Evolutionary conservation across 208 protist species (phyloP).

Genomic region (Leishmania mexicana): DNA sequence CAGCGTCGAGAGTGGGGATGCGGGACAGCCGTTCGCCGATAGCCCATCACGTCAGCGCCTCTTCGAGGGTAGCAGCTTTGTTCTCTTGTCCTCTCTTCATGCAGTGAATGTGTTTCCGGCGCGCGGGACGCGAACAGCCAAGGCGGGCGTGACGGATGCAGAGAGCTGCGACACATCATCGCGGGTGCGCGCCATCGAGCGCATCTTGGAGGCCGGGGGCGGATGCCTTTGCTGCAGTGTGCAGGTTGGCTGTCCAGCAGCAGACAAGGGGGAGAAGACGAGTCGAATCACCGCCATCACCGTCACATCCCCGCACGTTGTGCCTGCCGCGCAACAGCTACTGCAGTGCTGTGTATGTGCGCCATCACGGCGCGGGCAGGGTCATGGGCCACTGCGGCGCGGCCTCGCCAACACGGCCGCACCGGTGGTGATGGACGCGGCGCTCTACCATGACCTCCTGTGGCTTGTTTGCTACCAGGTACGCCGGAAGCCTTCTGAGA

Average conservation of each 20-base stretch:
- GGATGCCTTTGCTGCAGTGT: constrained; percentile 4
- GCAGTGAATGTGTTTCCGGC: background rate
- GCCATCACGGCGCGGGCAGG: background rate
- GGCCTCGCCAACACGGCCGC: background rate
- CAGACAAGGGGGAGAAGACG: background rate
- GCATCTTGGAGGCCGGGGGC: constrained; percentile 10
- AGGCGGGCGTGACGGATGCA: background rate
- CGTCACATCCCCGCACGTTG: background rate
- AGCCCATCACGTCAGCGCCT: background rate
- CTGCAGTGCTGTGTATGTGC: constrained; percentile 5
- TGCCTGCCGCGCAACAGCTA: background rate
- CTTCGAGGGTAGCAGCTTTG: background rate
- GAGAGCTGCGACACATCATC: background rate
- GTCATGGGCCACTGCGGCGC: background rate
- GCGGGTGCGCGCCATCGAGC: constrained; percentile 2
- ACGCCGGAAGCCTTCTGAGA: background rate
- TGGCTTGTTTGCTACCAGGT: constrained; percentile 8
- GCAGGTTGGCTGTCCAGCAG: background rate
- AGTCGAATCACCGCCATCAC: background rate
- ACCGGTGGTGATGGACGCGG: constrained; percentile 3
- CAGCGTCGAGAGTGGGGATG: background rate
- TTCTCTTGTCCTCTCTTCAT: background rate
- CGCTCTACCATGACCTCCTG: constrained; percentile 20
- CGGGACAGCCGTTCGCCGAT: background rate
- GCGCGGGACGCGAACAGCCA: background rate